These are phyloP conservation scores for Delphinella strobiligena DNA, from an alignment of 2,329 filamentous ascomycete genomes.

Conservation along the genomic window DNA sequence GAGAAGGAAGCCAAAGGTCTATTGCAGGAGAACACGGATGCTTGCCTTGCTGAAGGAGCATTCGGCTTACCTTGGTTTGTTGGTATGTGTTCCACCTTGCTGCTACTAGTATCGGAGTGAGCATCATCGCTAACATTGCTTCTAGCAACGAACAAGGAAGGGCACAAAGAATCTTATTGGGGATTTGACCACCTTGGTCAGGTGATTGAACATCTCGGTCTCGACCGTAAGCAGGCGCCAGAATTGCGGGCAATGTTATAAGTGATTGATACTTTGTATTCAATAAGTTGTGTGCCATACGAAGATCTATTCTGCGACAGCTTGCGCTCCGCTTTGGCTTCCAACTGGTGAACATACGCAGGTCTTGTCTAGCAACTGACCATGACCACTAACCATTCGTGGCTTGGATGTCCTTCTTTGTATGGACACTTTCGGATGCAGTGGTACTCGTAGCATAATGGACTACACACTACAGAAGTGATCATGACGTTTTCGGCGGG, in stretches of 20 bases:
- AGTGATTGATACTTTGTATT: too few relatives aligned
- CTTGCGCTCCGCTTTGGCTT: too few relatives aligned
- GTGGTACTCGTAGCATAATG: too few relatives aligned
- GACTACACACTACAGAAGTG: too few relatives aligned
- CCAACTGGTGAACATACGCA: too few relatives aligned
- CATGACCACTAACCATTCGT: too few relatives aligned
- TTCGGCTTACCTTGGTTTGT: slow-evolving; percentile 52
- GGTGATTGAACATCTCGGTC: slow-evolving; percentile 39
- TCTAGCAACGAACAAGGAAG: slow-evolving; percentile 41
- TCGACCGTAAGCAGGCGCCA: slow-evolving; percentile 29
- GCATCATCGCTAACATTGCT: slow-evolving; percentile 7
- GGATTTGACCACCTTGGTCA: slow-evolving; percentile 49
- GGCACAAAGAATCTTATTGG: slow-evolving; percentile 45
- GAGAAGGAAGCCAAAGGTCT: slow-evolving; percentile 32
- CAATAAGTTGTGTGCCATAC: too few relatives aligned
- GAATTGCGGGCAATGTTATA: slow-evolving; percentile 29
- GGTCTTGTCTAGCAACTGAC: too few relatives aligned
- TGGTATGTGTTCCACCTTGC: slow-evolving; percentile 16
- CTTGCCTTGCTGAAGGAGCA: slow-evolving; percentile 40
- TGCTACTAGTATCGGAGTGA: background rate
- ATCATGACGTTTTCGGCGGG: too few relatives aligned
- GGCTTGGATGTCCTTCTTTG: too few relatives aligned
- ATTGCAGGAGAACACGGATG: slow-evolving; percentile 38
- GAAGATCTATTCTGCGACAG: too few relatives aligned
- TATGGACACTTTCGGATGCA: too few relatives aligned